phyloP scores from a whole-genome alignment of 2,329 filamentous ascomycete genomes.

The Setomelanomma holmii region DNA sequence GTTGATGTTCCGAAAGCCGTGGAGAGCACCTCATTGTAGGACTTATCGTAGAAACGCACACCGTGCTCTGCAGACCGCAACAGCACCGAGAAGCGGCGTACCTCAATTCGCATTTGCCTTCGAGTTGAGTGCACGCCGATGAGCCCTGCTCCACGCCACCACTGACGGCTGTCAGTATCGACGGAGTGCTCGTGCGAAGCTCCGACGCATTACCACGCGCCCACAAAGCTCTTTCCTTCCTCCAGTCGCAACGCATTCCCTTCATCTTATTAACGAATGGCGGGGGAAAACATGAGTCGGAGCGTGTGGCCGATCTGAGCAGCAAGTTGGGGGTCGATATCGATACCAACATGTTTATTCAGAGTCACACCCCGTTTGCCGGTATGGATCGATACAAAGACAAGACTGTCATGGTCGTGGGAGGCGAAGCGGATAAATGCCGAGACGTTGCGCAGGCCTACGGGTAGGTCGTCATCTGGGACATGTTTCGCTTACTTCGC shows the following conservation, averaged over 20 bases:
- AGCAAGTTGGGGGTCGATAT: constrained; percentile 69
- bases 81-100: constrained; percentile 21
- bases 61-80: constrained; percentile 36
- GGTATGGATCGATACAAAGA: constrained; percentile 66
- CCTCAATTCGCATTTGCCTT: constrained; percentile 64
- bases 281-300: constrained; percentile 81
- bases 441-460: constrained; percentile 73
- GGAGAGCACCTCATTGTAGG: constrained; percentile 25
- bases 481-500: neutral
- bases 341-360: constrained; percentile 75
- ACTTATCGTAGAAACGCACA: constrained; percentile 13
- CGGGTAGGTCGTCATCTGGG: constrained; percentile 22
- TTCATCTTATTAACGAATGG: constrained; percentile 97
- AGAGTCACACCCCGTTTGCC: constrained; percentile 90
- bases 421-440: constrained; percentile 63
- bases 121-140: constrained; percentile 53
- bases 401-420: constrained; percentile 58
- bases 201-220: constrained; percentile 81
- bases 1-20: constrained; percentile 16
- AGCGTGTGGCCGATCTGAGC: constrained; percentile 74
- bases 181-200: constrained; percentile 91
- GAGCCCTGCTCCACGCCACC: constrained; percentile 8
- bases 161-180: constrained; percentile 67
- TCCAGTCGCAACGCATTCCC: constrained; percentile 78
- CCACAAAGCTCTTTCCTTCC: constrained; percentile 72